Evolutionary conservation across 768 basidiomycete genomes (phyloP).

Genomic region (Rhizopogon rudus): DNA sequence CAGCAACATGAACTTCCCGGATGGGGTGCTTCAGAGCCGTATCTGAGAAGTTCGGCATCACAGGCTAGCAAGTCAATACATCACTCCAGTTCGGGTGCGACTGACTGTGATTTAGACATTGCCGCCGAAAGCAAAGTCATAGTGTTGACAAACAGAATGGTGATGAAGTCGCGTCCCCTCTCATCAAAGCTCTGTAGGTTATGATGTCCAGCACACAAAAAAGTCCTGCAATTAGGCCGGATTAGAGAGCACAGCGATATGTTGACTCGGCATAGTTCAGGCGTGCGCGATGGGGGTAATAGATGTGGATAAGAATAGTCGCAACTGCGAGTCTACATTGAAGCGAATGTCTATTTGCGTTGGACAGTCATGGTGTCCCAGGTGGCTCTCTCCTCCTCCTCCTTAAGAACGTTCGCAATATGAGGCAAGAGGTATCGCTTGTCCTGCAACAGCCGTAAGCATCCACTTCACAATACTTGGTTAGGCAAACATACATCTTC

Average conservation of each 20-base stretch:
- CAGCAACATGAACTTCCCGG: too few species aligned
- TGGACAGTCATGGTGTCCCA: slow-evolving; percentile 80
- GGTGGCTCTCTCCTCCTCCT: slow-evolving; percentile 67
- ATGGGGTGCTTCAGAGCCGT: too few species aligned
- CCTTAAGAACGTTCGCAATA: slow-evolving; percentile 65
- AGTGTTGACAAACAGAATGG: too few species aligned
- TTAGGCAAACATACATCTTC: slow-evolving; percentile 56
- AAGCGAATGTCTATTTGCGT: slow-evolving; percentile 48
- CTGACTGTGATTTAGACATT: too few species aligned
- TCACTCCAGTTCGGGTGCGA: too few species aligned
- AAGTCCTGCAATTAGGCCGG: neutral
- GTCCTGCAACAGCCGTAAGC: slow-evolving; percentile 51
- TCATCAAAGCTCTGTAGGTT: too few species aligned
- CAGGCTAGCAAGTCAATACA: too few species aligned
- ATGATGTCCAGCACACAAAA: too few species aligned
- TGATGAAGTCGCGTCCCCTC: too few species aligned
- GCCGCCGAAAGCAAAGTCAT: too few species aligned
- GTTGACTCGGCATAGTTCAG: neutral
- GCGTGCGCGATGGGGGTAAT: slow-evolving; percentile 2
- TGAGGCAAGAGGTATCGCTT: slow-evolving; percentile 82
- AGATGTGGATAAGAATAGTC: slow-evolving; percentile 13
- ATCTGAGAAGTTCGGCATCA: too few species aligned
- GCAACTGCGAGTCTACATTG: slow-evolving; percentile 17
- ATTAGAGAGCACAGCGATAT: slow-evolving; percentile 8
- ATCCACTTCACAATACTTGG: neutral